Evolutionary conservation across 495 filamentous ascomycete species (phyloP).

Genomic region (Podospora conica): DNA sequence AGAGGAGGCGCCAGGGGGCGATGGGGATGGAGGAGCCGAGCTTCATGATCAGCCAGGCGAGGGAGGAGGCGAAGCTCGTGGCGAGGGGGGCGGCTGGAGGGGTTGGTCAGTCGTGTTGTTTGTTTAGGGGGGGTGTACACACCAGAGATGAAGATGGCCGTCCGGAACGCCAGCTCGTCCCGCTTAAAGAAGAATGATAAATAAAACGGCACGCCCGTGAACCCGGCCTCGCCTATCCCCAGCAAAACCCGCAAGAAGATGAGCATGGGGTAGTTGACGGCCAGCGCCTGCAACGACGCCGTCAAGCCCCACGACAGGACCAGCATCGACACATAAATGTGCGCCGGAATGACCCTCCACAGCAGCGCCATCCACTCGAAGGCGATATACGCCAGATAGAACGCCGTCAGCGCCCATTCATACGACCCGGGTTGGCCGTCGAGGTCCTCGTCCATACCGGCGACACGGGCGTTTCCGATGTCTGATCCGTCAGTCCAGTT

Average conservation of each 20-base stretch:
- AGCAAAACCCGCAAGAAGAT: constrained; percentile 61
- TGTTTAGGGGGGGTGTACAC: too few relatives aligned
- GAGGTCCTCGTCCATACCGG: constrained; percentile 63
- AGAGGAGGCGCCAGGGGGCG: constrained; percentile 76
- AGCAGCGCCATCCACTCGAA: constrained; percentile 73
- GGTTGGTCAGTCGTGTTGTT: neutral
- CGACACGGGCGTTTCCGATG: constrained; percentile 74
- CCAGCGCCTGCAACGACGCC: constrained; percentile 65
- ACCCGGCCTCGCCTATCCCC: constrained; percentile 69
- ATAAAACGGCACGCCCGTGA: constrained; percentile 72
- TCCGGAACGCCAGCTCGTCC: constrained; percentile 72
- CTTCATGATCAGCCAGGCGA: constrained; percentile 76
- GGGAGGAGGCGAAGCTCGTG: constrained; percentile 73
- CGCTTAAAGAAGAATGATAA: constrained; percentile 83
- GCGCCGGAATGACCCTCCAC: constrained; percentile 62
- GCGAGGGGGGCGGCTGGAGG: constrained; percentile 65
- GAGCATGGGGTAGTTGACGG: constrained; percentile 63
- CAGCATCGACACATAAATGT: constrained; percentile 57
- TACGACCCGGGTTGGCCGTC: constrained; percentile 57
- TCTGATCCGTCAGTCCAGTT: constrained; percentile 36
- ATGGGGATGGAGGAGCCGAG: constrained; percentile 51
- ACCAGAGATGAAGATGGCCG: constrained; percentile 67
- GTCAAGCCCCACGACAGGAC: constrained; percentile 62
- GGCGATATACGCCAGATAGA: constrained; percentile 61
- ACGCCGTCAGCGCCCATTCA: constrained; percentile 71